These are phyloP conservation scores for Solanum neorickii DNA, from an alignment of 257 asterid species.

Conservation along the genomic window DNA sequence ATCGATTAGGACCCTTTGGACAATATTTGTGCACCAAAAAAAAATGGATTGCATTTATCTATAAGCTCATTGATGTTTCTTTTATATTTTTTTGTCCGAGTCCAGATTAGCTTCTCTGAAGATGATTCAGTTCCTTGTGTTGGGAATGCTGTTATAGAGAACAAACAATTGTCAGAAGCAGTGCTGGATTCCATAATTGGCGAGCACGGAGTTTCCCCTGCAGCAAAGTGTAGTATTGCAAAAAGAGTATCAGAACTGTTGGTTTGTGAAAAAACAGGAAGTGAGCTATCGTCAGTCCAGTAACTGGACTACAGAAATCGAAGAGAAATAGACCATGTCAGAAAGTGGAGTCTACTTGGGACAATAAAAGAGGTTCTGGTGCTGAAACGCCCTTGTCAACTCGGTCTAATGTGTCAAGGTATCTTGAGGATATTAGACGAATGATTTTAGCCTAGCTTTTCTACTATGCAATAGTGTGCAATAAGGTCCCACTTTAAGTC, in stretches of 20 bases:
- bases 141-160: constrained; percentile 38
- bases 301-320: neutral
- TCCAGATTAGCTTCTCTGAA: constrained; percentile 64
- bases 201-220: constrained; percentile 68
- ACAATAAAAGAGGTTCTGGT: neutral
- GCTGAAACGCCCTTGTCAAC: neutral
- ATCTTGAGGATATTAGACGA: neutral
- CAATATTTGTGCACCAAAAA: neutral
- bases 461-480: neutral
- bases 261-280: neutral
- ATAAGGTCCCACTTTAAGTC: neutral
- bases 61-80: neutral
- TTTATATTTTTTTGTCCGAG: neutral
- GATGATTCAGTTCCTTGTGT: constrained; percentile 39
- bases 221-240: constrained; percentile 59
- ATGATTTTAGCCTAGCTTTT: neutral
- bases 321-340: neutral
- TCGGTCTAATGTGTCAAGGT: neutral
- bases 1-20: neutral
- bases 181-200: constrained; percentile 79
- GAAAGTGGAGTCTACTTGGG: neutral
- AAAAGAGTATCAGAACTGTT: constrained; percentile 29
- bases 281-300: neutral
- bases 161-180: constrained; percentile 60
- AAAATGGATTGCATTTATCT: neutral